Evolutionary conservation across 2,329 filamentous ascomycete species (phyloP).

Genomic region (Calonectria pauciramosa): DNA sequence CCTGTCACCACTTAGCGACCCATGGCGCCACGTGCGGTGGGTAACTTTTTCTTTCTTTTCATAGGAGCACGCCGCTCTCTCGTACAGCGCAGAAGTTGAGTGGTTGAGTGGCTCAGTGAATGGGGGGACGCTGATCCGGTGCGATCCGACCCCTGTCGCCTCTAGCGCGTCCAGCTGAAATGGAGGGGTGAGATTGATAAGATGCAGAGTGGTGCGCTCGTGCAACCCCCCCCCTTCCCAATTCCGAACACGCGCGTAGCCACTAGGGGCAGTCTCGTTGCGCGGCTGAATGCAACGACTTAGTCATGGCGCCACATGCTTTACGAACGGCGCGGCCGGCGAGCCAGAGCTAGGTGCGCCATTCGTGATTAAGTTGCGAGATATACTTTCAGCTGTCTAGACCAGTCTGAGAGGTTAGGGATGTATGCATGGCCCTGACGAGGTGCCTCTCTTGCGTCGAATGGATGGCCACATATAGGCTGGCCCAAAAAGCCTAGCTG

Average conservation of each 20-base stretch:
- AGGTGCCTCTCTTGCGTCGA: not conserved
- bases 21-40: not conserved
- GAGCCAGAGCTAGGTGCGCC: not conserved
- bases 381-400: slow-evolving; percentile 2
- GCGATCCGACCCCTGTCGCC: slow-evolving; percentile 7
- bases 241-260: not conserved
- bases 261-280: not conserved
- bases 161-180: not conserved
- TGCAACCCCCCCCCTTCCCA: not conserved
- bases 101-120: not conserved
- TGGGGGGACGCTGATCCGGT: slow-evolving; percentile 1
- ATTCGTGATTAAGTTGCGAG: slow-evolving; percentile 4
- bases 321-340: not conserved
- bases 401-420: not conserved
- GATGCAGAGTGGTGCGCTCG: not conserved
- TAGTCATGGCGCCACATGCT: not conserved
- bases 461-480: not conserved
- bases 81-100: no score
- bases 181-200: slow-evolving; percentile 7
- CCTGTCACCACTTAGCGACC: not conserved
- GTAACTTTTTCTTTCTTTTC: not conserved
- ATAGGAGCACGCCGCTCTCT: not conserved
- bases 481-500: not conserved
- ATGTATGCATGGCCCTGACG: not conserved
- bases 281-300: not conserved